Conservation (phyloP, 129 eudicot species). For the Kitagawia praeruptora region DNA sequence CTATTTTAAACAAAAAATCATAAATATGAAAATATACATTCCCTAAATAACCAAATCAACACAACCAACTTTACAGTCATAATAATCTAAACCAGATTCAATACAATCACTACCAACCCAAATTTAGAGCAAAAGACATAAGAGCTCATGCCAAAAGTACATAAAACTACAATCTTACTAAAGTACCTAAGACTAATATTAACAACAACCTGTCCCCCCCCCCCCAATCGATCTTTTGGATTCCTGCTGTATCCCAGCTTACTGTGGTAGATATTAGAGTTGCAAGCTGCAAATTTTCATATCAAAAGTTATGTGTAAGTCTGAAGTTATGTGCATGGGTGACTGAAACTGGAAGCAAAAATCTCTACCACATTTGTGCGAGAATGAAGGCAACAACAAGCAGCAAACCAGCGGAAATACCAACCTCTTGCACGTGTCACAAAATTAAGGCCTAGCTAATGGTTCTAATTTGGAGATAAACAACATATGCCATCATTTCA, state of each 20-base stretch:
- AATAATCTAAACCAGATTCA: no score
- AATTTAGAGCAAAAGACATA: no score
- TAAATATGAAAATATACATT: no score
- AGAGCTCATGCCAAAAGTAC: no score
- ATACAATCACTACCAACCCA: no score
- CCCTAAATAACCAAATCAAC: no score
- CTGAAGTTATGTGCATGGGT: no score
- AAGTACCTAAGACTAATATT: no score
- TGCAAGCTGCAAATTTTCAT: background rate
- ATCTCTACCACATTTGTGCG: constrained; percentile 2
- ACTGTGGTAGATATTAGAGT: constrained; percentile 6
- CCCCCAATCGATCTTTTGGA: constrained; percentile 3
- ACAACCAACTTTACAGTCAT: no score
- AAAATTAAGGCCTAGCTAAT: constrained; percentile 10
- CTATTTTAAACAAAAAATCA: no score
- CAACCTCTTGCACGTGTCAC: constrained; percentile 11
- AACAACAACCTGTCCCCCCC: constrained; percentile 9
- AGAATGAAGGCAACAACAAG: constrained; percentile 7
- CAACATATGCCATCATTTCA: constrained; percentile 6
- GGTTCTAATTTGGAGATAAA: constrained; percentile 11
- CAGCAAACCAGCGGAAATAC: constrained; percentile 3
- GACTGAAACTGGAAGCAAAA: background rate
- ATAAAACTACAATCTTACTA: no score
- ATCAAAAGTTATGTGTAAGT: background rate
- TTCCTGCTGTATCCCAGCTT: constrained; percentile 10